phyloP scores from a whole-genome alignment of 2,329 filamentous ascomycete genomes.

The Pseudogymnoascus sp. region DNA sequence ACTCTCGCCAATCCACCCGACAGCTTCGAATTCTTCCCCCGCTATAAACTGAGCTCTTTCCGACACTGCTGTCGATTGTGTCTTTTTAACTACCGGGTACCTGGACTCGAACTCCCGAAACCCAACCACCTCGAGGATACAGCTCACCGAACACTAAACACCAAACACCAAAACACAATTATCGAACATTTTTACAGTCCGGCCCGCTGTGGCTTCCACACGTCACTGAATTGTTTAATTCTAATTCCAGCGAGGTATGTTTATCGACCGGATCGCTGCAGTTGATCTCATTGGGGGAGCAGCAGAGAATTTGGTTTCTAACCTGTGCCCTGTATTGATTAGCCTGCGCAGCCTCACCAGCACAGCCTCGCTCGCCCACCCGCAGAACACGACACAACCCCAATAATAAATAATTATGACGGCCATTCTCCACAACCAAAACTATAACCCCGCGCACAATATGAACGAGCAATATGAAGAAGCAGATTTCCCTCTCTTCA shows the following conservation, averaged over 20 bases:
- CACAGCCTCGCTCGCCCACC: slow-evolving; percentile 3
- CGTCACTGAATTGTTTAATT: not conserved
- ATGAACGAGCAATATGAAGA: not conserved
- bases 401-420: not conserved
- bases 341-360: slow-evolving; percentile 4
- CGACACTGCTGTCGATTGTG: not conserved
- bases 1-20: not conserved
- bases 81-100: not conserved
- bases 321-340: not conserved
- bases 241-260: not conserved
- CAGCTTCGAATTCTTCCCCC: not conserved
- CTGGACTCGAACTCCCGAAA: not conserved
- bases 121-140: not conserved
- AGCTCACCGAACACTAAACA: not conserved
- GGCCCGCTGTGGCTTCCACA: not conserved
- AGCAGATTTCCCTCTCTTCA: slow-evolving; percentile 1
- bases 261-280: not conserved
- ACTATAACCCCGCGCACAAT: not conserved
- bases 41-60: not conserved
- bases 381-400: not conserved
- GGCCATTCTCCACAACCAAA: slow-evolving; percentile 4
- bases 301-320: not conserved
- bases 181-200: too few relatives aligned
- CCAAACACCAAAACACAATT: too few relatives aligned
- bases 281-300: not conserved